phyloP scores from a whole-genome alignment of 1,284 basidiomycete species.

The Dichomitus squalens region DNA sequence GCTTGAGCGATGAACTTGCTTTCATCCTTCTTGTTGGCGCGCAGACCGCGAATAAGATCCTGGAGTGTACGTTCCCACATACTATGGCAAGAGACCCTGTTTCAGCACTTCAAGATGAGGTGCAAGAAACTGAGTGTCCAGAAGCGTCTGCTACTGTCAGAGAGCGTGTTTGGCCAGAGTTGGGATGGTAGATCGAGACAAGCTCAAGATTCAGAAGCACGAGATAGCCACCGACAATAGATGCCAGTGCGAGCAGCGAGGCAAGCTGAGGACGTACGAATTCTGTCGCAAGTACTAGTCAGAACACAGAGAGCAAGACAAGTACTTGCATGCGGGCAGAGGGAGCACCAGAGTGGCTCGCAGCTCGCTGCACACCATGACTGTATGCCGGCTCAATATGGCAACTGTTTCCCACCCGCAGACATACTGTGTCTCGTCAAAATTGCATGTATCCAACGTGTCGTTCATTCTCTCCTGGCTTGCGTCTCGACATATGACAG shows the following conservation, averaged over 20 bases:
- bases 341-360: background rate
- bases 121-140: background rate
- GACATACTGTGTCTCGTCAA: too few relatives aligned
- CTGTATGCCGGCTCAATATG: background rate
- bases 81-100: background rate
- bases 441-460: too few relatives aligned
- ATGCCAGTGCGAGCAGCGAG: background rate
- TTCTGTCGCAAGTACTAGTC: background rate
- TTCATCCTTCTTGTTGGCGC: constrained; percentile 85
- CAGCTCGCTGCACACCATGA: background rate
- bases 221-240: background rate
- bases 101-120: background rate
- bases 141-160: background rate
- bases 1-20: constrained; percentile 80
- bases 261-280: background rate
- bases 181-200: background rate
- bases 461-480: too few relatives aligned
- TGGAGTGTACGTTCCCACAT: constrained; percentile 96
- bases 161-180: background rate
- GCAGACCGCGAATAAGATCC: constrained; percentile 88
- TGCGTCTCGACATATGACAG: too few relatives aligned
- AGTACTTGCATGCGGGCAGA: background rate
- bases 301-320: background rate
- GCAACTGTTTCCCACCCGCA: constrained; percentile 9
- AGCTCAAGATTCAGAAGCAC: background rate